Conservation (phyloP, 345 rosid species). For the Dovyalis caffra region DNA sequence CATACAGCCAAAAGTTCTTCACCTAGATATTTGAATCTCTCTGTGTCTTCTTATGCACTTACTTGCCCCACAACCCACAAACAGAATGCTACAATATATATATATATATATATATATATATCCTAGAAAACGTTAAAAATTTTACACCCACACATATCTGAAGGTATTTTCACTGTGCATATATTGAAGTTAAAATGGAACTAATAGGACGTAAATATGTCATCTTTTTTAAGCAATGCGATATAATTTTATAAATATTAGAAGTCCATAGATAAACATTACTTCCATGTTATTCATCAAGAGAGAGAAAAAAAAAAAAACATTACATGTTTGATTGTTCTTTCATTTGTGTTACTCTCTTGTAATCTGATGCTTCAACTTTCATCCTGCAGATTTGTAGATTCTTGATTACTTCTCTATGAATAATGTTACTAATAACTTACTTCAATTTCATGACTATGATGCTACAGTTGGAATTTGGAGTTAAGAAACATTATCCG, state of each 20-base stretch:
- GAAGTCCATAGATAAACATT: background rate
- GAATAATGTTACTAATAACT: background rate
- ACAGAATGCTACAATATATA: background rate
- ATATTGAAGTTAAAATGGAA: background rate
- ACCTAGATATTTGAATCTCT: constrained; percentile 34
- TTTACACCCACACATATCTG: background rate
- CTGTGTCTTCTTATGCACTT: constrained; percentile 22
- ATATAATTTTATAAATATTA: too few species aligned
- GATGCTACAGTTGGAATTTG: background rate
- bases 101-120: background rate
- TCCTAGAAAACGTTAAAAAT: too few species aligned
- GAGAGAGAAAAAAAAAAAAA: background rate
- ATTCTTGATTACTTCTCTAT: background rate
- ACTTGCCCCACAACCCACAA: constrained; percentile 7
- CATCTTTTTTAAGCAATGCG: too few species aligned
- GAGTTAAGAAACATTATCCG: background rate
- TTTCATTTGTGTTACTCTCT: background rate
- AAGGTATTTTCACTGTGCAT: background rate
- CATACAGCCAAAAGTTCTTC: constrained; percentile 18
- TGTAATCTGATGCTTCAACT: background rate
- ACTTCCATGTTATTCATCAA: background rate
- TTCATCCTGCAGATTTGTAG: too few species aligned
- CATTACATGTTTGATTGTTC: background rate
- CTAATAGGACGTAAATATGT: background rate
- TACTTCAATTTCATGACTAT: background rate